Evolutionary conservation across 306 rosid species (phyloP).

Genomic region (Cicer judaicum): DNA sequence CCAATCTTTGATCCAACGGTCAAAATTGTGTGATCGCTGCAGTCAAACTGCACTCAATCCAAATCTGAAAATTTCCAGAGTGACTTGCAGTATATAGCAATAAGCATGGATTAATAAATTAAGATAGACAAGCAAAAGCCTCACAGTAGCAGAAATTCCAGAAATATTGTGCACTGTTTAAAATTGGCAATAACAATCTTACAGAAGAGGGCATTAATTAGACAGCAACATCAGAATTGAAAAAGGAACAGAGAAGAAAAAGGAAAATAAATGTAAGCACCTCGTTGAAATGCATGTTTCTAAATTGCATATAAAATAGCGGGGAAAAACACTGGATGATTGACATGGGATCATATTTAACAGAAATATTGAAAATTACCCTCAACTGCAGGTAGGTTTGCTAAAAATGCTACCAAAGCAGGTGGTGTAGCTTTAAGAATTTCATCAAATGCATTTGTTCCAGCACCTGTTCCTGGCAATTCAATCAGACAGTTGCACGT

Average conservation of each 20-base stretch:
- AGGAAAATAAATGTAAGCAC: neutral
- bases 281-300: slow-evolving; percentile 20
- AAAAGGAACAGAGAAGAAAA: neutral
- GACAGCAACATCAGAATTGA: neutral
- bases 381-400: slow-evolving; percentile 87
- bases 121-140: slow-evolving; percentile 9
- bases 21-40: no score
- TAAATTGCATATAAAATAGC: slow-evolving; percentile 10
- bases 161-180: no score
- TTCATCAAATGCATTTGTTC: slow-evolving; percentile 79
- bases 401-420: slow-evolving; percentile 77
- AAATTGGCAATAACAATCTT: slow-evolving; percentile 12
- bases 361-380: slow-evolving; percentile 56
- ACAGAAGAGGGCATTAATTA: neutral
- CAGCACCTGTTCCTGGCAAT: slow-evolving; percentile 53
- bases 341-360: slow-evolving; percentile 1
- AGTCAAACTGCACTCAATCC: no score
- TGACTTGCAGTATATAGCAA: slow-evolving; percentile 19
- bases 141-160: no score
- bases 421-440: slow-evolving; percentile 87
- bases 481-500: slow-evolving; percentile 36
- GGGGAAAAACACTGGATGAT: slow-evolving; percentile 2
- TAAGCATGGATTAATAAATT: neutral
- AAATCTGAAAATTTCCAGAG: neutral
- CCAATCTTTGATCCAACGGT: no score